These are phyloP conservation scores for Nakazawaea siamensis DNA, from an alignment of 805 yeast species.

Conservation along the genomic window DNA sequence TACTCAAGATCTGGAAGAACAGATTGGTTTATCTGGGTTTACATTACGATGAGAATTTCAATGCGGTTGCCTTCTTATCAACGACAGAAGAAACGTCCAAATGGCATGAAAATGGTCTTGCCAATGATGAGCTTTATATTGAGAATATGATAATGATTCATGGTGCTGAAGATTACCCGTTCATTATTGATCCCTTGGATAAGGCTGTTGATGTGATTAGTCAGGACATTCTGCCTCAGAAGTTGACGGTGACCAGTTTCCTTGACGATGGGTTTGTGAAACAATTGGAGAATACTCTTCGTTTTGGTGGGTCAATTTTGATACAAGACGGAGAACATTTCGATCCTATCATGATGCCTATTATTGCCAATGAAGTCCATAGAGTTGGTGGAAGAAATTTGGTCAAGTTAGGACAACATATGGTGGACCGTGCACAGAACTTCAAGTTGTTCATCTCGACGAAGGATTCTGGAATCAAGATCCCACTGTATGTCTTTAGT, in stretches of 20 bases:
- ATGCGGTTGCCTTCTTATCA: constrained; percentile 28
- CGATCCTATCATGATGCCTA: constrained; percentile 63
- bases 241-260: constrained; percentile 57
- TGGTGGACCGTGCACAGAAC: constrained; percentile 57
- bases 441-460: constrained; percentile 59
- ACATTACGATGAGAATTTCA: constrained; percentile 26
- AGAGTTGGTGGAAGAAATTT: constrained; percentile 64
- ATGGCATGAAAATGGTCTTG: constrained; percentile 50
- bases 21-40: constrained; percentile 30
- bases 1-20: constrained; percentile 27
- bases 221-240: constrained; percentile 22
- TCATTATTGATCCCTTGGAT: constrained; percentile 69
- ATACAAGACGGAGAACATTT: constrained; percentile 74
- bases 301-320: constrained; percentile 74
- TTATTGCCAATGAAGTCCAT: constrained; percentile 53
- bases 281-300: constrained; percentile 68
- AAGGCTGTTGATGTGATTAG: constrained; percentile 32
- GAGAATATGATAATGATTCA: constrained; percentile 57
- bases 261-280: constrained; percentile 57
- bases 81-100: constrained; percentile 29
- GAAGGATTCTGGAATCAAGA: constrained; percentile 36
- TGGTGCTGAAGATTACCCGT: constrained; percentile 32
- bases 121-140: constrained; percentile 49
- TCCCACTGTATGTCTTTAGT: constrained; percentile 51
- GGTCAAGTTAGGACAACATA: constrained; percentile 51